Evolutionary conservation across 2,329 filamentous ascomycete genomes (phyloP), one percentile per base, ranked within the genome.

Genomic region (Bipolaris oryzae): DNA sequence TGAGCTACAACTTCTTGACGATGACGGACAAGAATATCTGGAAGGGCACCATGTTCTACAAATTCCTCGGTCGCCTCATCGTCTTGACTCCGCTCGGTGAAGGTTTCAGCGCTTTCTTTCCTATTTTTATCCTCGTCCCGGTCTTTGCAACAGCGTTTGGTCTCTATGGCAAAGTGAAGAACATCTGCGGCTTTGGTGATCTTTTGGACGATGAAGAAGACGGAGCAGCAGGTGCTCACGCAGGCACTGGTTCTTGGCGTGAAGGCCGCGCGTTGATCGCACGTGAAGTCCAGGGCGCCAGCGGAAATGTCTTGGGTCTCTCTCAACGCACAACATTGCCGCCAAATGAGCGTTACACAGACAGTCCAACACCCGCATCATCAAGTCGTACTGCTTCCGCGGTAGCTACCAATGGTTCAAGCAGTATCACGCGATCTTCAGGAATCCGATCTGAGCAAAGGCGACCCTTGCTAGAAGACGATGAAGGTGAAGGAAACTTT

Each of bases 1-100:
- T 99, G 7, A 88, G 91, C 3, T 99, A 96, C 84, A 99, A 99
- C 78, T 99, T 98, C 72, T 84, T 96, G 74, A 97, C 94, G 0
- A 94, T 98, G 73, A 78, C 97, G 20, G 89, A 90, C 0, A 82
- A 81, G 7, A 81, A 82, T 11, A 85, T 96, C 39, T 94, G 92
- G 71, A 78, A 83, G 55, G 84, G 88, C 66, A 97, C 93, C 0
- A 87, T 88, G 0, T 99, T 98, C 76, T 96, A 94, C 78, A 77
- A 85, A 39, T 96, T 99, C 69, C 84, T 99, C 0, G 95, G 95
- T 6, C 80, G 85, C 41, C 84, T 92, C 10, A 92, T 99, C 75
- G 87, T 94, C 69, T 82, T 97, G 15, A 97, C 92, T 0, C 86
- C 88, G 0, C 80, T 97, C 1, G 92, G 93, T 3, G 85, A 86